Evolutionary conservation across 768 basidiomycete genomes (phyloP).

Genomic region (Goffeauzyma gilvescens): DNA sequence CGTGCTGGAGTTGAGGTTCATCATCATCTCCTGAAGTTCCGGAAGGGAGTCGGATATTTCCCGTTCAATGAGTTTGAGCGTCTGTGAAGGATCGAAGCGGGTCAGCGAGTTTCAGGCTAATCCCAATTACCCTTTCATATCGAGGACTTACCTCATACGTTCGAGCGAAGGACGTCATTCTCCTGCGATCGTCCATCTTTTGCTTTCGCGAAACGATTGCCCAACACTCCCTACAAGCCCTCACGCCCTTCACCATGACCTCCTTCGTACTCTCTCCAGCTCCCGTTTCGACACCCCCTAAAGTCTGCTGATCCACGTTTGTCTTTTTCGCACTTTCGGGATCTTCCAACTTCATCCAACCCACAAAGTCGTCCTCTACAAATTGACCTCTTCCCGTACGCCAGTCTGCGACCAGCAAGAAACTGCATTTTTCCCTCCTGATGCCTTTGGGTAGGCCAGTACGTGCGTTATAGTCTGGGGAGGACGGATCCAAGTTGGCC

Average conservation of each 20-base stretch:
- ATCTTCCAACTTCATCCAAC: conserved; percentile 30
- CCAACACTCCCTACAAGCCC: conserved; percentile 70
- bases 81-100: too few species aligned
- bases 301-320: conserved; percentile 18
- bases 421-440: conserved; percentile 23
- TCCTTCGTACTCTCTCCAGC: conserved; percentile 37
- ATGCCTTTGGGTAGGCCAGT: conserved; percentile 23
- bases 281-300: conserved; percentile 12
- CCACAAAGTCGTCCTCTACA: conserved; percentile 39
- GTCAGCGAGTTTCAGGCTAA: background rate
- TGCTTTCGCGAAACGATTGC: conserved; percentile 65
- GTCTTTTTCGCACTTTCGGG: conserved; percentile 41
- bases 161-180: conserved; percentile 45
- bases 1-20: conserved; percentile 52
- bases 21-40: conserved; percentile 67
- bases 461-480: conserved; percentile 2
- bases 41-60: conserved; percentile 80
- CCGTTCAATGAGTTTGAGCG: conserved; percentile 54
- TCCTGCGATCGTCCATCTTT: conserved; percentile 46
- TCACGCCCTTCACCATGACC: conserved; percentile 50
- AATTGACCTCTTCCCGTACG: conserved; percentile 61
- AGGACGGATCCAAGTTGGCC: conserved; percentile 16
- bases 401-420: conserved; percentile 47
- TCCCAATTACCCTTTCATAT: too few species aligned
- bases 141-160: conserved; percentile 46